Evolutionary conservation across 1,284 basidiomycete genomes (phyloP).

Genomic region (Ganoderma boninense): DNA sequence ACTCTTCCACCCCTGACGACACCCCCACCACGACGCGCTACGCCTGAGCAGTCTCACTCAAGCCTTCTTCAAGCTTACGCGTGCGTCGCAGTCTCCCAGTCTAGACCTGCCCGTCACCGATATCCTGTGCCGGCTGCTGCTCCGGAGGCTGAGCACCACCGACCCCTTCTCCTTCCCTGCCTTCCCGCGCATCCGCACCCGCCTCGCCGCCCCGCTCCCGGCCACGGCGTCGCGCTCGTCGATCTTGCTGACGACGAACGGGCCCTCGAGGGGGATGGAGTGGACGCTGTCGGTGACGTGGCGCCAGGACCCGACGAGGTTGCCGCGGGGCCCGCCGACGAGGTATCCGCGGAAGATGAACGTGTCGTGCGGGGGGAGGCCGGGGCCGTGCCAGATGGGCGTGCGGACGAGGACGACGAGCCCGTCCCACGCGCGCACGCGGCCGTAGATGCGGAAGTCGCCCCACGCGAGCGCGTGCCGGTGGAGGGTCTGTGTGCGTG

Average conservation of each 20-base stretch:
- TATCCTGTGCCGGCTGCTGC: neutral
- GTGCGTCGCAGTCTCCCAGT: neutral
- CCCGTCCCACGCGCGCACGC: slow-evolving; percentile 73
- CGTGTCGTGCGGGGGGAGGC: slow-evolving; percentile 42
- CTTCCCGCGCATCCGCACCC: neutral
- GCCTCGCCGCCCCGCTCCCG: neutral
- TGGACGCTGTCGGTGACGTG: slow-evolving; percentile 47
- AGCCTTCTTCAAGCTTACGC: neutral
- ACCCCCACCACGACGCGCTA: neutral
- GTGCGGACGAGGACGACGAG: slow-evolving; percentile 68
- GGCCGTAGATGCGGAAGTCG: slow-evolving; percentile 65
- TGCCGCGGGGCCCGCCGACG: slow-evolving; percentile 56
- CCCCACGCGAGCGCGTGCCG: slow-evolving; percentile 67
- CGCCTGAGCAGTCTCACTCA: neutral
- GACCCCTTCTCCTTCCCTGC: neutral
- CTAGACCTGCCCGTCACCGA: neutral
- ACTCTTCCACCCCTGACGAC: neutral
- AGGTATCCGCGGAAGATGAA: slow-evolving; percentile 76
- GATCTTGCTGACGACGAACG: slow-evolving; percentile 49
- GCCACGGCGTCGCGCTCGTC: slow-evolving; percentile 2
- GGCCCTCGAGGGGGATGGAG: slow-evolving; percentile 56
- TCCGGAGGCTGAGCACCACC: neutral
- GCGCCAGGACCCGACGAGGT: slow-evolving; percentile 77
- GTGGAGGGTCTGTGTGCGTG: slow-evolving; percentile 52
- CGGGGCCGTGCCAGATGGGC: slow-evolving; percentile 43